Conservation (phyloP, 495 filamentous ascomycete species). For the Chlorociboria aeruginascens region DNA sequence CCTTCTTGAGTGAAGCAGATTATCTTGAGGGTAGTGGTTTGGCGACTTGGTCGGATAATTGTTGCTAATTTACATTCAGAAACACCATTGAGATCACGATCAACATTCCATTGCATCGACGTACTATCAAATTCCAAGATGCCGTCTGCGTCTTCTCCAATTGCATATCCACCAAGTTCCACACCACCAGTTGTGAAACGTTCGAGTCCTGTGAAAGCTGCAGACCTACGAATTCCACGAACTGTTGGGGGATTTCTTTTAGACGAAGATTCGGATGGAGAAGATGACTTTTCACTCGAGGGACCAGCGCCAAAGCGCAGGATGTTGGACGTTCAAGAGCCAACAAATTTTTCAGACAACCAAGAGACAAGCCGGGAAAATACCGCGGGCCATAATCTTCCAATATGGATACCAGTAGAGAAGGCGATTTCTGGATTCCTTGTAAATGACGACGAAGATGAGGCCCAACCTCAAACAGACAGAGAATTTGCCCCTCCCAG, state of each 20-base stretch:
- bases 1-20: slow-evolving; percentile 47
- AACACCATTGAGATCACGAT: slow-evolving; percentile 17
- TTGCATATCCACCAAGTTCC: slow-evolving; percentile 43
- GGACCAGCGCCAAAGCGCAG: slow-evolving; percentile 21
- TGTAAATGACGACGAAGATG: slow-evolving; percentile 11
- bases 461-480: not conserved
- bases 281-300: slow-evolving; percentile 17
- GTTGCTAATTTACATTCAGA: slow-evolving; percentile 12
- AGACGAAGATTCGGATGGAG: slow-evolving; percentile 27
- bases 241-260: slow-evolving; percentile 35
- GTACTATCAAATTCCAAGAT: slow-evolving; percentile 31
- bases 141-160: slow-evolving; percentile 51
- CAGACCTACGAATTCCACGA: slow-evolving; percentile 24
- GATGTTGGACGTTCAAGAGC: slow-evolving; percentile 17
- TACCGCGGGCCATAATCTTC: not conserved
- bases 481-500: not conserved
- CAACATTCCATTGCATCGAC: slow-evolving; percentile 16
- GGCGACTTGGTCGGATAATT: not conserved
- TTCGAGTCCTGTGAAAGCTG: slow-evolving; percentile 25
- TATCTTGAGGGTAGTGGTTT: slow-evolving; percentile 1
- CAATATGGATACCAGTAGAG: not conserved
- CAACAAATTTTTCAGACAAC: not conserved
- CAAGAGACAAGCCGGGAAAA: not conserved
- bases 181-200: slow-evolving; percentile 37
- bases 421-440: slow-evolving; percentile 8